Base-by-base conservation (phyloP, 1,139 yeast species). In the Saccharomycopsis crataegensis region DNA sequence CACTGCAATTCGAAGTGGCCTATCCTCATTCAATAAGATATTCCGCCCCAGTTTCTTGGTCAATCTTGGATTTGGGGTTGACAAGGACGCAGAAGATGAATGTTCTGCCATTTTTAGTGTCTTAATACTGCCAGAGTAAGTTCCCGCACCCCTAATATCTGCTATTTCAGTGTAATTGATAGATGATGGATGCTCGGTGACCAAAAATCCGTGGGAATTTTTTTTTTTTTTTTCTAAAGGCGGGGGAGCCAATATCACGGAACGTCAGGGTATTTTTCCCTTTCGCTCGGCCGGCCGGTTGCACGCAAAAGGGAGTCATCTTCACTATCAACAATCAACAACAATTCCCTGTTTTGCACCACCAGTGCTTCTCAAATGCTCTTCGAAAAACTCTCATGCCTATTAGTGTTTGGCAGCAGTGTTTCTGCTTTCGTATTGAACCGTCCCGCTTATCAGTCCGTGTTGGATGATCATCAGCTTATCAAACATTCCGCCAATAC, bases 1-100 rank as follows among this genome's bases (percentile, higher is more conserved):
- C 9, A 82, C 67, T 0, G 85, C 86, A 38, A 82, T 65, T 53
- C 86, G 65, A 14, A 81, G 59, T 0, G 86, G 85, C 32, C 65
- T 64, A 14, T 58, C 55, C 12, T 60, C 58, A 45, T 63, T 62
- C n/a, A 59, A 28, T 7, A 55, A 22, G 28, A 22, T 4, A 22
- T 22, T 22, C 28, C 28, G 28, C 28, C 28, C 52, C 33, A 46
- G 46, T 9, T 64, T 50, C 16, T n/a, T 40, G 17, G 17, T 36
- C 40, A 11, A 36, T 36, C 5, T 11, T 36, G 11, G 11, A n/a
- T 2, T 11, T 11, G 2, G 11, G 40, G 2, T 36, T 36, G 40
- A 36, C 40, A 3, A 36, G 5, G n/a, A 36, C n/a, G 5, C 40
- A 5, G 11, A 3, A 36, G 47, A 17, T 11, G 2, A 8, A 33